Base-by-base conservation (phyloP, 1,284 basidiomycete species). In the Tetrapyrgos nigripes region DNA sequence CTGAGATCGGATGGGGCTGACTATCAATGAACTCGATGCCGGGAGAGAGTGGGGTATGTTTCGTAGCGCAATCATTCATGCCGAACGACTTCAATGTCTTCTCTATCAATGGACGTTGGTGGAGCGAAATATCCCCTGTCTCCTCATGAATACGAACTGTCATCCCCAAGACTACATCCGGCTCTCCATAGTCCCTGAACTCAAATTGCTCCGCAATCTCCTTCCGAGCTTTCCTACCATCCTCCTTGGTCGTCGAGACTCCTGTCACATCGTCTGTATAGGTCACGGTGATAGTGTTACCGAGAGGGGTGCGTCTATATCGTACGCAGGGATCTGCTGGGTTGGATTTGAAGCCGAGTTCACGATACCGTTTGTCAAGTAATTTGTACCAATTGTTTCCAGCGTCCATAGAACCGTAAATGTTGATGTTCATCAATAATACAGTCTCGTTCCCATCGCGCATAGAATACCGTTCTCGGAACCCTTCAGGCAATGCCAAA, bases 101-200 rank as follows among this genome's bases (percentile, higher is more conserved):
- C 26, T 69, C 64, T 28, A 68, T 59, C 57, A 69, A 73, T 0
- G 62, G 58, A 4, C 35, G 3, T 56, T 73, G 73, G 2, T 69
- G 70, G 1, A 71, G 50, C 1, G 58, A 59, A 13, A 70, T 63
- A 1, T 63, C 57, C 2, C 68, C 56, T 19, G 24, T 29, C 19
- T 19, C 13, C 27, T 45, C 37, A 4, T n/a, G n/a, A 10, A 33
- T 19, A n/a, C 21, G 21, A 31, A 55, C 13, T 4, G 40, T 46
- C 4, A 64, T 13, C 5, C 53, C 53, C n/a, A 55, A 28, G 10
- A 14, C 11, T 3, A 47, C 53, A 31, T 55, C 44, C 19, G 19
- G 9, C 8, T 40, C 11, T 8, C 48, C 55, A 50, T 57, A 23
- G n/a, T 17, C 11, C 14, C 47, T 45, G 1, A 43, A 40, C 26